Evolutionary conservation across 371 early-diverging fungal species (phyloP), one percentile per base, ranked within the genome.

Genomic region (Gilbertella persicaria): DNA sequence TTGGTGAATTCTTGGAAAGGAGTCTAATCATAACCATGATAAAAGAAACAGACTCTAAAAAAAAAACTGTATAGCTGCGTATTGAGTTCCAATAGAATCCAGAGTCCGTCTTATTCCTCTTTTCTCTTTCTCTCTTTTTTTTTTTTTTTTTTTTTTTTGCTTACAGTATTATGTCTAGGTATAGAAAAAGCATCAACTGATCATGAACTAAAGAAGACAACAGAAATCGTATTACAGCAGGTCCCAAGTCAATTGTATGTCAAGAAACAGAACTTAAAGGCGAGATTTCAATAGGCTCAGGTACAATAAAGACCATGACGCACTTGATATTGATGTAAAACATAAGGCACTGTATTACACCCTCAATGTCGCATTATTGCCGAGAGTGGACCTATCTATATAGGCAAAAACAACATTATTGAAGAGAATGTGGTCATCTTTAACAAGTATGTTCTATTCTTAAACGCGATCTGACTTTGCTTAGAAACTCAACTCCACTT

Each of bases 341-440:
- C 36, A 44, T 23, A 55, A 85, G 84, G 84, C 48, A 87, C 88
- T n/a, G 78, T 89, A 10, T 70, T 91, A 28, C 89, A 90, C 59
- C 92, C 90, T 24, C 86, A 89, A 51, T 86, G 86, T 63, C 73
- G 75, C 29, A 73, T 92, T n/a, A 73, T 82, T 58, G 85, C 87
- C 2, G 86, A 80, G 51, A 79, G 74, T 36, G 92, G 89, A 5
- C 76, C 85, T 5, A 88, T 92, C 38, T 69, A 85, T 16, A 82
- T 91, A 56, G 92, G 92, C 12, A 76, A 62, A 37, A 80, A 83
- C 43, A 91, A 89, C 58, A 86, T 91, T 37, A 66, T 89, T 23
- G 92, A 91, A 60, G 92, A 91, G 60, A 81, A 84, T 45, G 87
- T 79, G 1, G 56, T 73, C 14, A 88, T 91, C 26, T 82, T 87